A percentile compares a stretch with the other conserved stretches of the same genome.
Conservation (phyloP, 768 basidiomycete genomes). For the Leccinum longicurvipes region DNA sequence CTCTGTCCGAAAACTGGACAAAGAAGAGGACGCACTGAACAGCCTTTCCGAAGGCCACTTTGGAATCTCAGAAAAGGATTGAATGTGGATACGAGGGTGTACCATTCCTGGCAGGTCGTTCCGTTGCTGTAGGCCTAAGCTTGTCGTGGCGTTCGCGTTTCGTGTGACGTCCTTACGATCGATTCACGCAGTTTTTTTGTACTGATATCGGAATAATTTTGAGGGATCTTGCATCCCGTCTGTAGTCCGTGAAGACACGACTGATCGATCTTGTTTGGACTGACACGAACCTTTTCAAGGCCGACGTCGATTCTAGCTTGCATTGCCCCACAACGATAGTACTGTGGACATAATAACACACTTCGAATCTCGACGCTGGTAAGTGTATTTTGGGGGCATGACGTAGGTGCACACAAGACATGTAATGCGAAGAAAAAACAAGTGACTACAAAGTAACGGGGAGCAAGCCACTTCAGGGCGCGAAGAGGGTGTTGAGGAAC, state of each 20-base stretch:
- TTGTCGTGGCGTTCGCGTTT: neutral
- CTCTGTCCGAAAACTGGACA: constrained; percentile 54
- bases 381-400: constrained; percentile 16
- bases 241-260: too few species aligned
- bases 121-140: neutral
- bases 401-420: constrained; percentile 15
- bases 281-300: too few species aligned
- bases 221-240: neutral
- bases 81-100: too few species aligned
- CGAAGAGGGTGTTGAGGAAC: constrained; percentile 82
- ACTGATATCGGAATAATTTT: neutral
- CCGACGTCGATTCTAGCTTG: too few species aligned
- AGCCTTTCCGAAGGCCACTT: constrained; percentile 42
- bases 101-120: too few species aligned
- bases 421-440: constrained; percentile 3
- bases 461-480: constrained; percentile 55
- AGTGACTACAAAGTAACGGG: constrained; percentile 1
- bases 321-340: too few species aligned
- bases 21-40: constrained; percentile 62
- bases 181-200: neutral
- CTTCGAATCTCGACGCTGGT: neutral
- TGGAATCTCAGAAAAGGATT: constrained; percentile 4
- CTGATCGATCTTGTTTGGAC: too few species aligned
- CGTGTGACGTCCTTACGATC: neutral
- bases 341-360: neutral